A percentile compares a stretch with the other conserved stretches of the same genome.
Evolutionary conservation across 495 filamentous ascomycete genomes (phyloP).

Genomic region (Immersiella caudata): DNA sequence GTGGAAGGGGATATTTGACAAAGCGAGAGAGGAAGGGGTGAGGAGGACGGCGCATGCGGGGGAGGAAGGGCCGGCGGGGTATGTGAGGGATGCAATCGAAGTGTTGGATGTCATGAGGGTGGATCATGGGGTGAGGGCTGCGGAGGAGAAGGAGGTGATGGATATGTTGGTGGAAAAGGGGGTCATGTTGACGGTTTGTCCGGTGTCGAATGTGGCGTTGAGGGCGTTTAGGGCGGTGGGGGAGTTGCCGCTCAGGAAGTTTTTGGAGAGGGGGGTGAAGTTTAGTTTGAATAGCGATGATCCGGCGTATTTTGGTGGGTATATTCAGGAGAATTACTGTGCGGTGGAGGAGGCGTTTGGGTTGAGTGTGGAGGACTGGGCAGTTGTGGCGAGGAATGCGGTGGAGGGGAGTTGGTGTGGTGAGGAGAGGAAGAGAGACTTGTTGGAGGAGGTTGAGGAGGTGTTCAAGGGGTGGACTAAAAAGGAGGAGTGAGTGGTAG

Average conservation of each 20-base stretch:
- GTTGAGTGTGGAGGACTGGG: conserved; percentile 65
- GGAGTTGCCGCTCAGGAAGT: conserved; percentile 64
- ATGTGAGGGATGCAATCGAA: conserved; percentile 66
- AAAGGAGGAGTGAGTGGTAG: background rate
- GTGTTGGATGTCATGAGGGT: conserved; percentile 61
- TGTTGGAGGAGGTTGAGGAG: conserved; percentile 43
- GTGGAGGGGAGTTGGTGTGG: conserved; percentile 66
- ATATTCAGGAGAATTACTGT: conserved; percentile 75
- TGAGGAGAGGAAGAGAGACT: conserved; percentile 48
- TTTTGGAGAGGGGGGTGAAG: conserved; percentile 65
- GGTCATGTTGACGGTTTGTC: conserved; percentile 69
- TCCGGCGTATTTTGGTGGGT: conserved; percentile 80
- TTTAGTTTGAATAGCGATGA: conserved; percentile 78
- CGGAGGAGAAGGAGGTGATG: conserved; percentile 64
- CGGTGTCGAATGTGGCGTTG: conserved; percentile 71
- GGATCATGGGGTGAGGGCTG: conserved; percentile 68
- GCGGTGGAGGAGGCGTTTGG: conserved; percentile 72
- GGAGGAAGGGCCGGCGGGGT: conserved; percentile 71
- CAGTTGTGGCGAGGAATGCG: conserved; percentile 59
- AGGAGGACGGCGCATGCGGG: conserved; percentile 71
- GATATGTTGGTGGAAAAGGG: conserved; percentile 56
- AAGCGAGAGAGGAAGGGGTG: conserved; percentile 38
- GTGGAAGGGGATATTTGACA: background rate
- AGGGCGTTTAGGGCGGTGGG: conserved; percentile 58
- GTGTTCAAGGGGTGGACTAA: conserved; percentile 17